Conservation (phyloP, 108 stramenopile species). For the Schizochytrium sp. region DNA sequence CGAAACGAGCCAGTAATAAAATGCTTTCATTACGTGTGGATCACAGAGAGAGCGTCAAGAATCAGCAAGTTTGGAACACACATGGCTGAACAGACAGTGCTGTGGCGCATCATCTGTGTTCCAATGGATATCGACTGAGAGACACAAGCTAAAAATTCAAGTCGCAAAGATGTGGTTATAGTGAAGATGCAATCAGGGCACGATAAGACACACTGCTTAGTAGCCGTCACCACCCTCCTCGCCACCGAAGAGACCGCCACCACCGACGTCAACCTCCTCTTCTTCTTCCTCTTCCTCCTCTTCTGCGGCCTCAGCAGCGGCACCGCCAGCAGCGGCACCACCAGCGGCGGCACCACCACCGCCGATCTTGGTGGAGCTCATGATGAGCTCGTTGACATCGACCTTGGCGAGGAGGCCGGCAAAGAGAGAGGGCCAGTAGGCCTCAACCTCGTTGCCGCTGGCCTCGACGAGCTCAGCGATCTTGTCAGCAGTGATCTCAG, state of each 20-base stretch:
- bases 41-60: no score
- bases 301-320: constrained; percentile 62
- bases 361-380: constrained; percentile 61
- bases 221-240: constrained; percentile 60
- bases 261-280: constrained; percentile 71
- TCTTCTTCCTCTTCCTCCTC: constrained; percentile 72
- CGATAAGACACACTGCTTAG: not conserved
- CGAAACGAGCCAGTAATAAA: no score
- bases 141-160: not conserved
- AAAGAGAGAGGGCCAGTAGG: constrained; percentile 75
- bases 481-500: constrained; percentile 74
- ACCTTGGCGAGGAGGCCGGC: constrained; percentile 69
- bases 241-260: constrained; percentile 73
- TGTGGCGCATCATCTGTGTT: no score
- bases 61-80: no score
- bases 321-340: constrained; percentile 63
- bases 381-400: constrained; percentile 71
- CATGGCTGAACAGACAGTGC: no score
- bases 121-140: not conserved
- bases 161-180: constrained; percentile 23
- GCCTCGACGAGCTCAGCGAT: constrained; percentile 68
- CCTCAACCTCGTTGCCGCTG: constrained; percentile 75
- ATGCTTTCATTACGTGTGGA: no score
- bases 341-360: constrained; percentile 71
- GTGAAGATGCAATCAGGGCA: not conserved